Base-by-base conservation (phyloP, 768 basidiomycete genomes). In the Xanthoconium purpureum region DNA sequence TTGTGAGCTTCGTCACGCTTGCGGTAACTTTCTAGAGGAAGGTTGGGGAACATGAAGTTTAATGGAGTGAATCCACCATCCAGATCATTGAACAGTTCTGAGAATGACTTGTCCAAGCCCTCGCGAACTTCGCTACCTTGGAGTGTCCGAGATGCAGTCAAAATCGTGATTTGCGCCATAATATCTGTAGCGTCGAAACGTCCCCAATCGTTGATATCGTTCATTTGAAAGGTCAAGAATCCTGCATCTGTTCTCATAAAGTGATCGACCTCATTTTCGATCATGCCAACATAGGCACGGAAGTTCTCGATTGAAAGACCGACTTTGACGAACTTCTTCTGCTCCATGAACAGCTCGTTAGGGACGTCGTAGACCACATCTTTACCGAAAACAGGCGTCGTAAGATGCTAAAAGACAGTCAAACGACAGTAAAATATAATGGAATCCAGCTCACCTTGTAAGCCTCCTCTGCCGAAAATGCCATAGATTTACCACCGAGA, bases 281-380 rank as follows among this genome's bases (percentile, higher is more conserved):
- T 87, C 83, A 91, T 86, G 48, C 84, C 84, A 18, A 85, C 80
- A 50, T 99, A 98, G 32, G 85, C 79, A 42, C 87, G 84, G 72
- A 99, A 85, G 73, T 95, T 95, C 29, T 98, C 95, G 13, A 84
- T 85, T 12, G 94, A 91, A 20, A 99, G 84, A 24, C 97, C 95
- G 58, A 94, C 86, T 76, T 99, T 99, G 73, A 98, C 88, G 67
- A 98, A 98, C 70, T 89, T 90, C 80, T 99, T 99, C 72, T 99
- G 97, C 66, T 99, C 94, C 95, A 99, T 98, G 73, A 99, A 87
- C 44, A 90, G 75, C 46, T 95, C 91, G 71, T 98, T 98, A 33
- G 97, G 96, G 49, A 91, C 86, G 64, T 98, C 97, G 70, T 98
- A 99, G 12, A 98, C 95, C 45, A 99, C 97, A 46, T 92, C 95